These are phyloP conservation scores for Russula virescens DNA, from an alignment of 768 basidiomycete genomes.

Conservation along the genomic window DNA sequence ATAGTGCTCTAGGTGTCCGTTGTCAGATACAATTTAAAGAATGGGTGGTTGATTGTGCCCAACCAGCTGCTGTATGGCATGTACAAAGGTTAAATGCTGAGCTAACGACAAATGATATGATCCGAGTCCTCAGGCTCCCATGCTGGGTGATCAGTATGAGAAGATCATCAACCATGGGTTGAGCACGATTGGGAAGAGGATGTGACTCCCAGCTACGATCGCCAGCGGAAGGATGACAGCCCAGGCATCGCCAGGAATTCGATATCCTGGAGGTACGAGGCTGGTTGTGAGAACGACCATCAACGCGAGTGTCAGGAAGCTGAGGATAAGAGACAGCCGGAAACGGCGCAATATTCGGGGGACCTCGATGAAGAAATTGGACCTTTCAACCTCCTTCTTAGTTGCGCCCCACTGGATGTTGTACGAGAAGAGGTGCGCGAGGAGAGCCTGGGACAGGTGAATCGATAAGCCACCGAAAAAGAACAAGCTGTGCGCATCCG, in stretches of 20 bases:
- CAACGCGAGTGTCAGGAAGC: conserved; percentile 42
- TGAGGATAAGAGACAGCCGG: conserved; percentile 56
- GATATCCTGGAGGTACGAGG: conserved; percentile 58
- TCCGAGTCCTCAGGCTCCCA: too few relatives aligned
- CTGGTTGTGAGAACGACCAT: conserved; percentile 50
- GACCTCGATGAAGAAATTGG: conserved; percentile 88
- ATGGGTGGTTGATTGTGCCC: neutral
- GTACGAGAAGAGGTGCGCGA: conserved; percentile 53
- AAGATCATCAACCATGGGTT: conserved; percentile 91
- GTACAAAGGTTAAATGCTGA: too few relatives aligned
- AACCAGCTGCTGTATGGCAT: too few relatives aligned
- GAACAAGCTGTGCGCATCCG: conserved; percentile 36
- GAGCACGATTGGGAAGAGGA: conserved; percentile 79
- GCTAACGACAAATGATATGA: too few relatives aligned
- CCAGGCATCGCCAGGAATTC: conserved; percentile 56
- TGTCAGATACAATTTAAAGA: neutral
- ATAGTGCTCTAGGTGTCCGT: neutral
- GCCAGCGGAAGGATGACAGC: conserved; percentile 71
- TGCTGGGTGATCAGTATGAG: conserved; percentile 38
- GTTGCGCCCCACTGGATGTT: conserved; percentile 56
- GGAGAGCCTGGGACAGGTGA: conserved; percentile 47
- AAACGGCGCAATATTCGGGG: conserved; percentile 80
- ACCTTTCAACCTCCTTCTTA: conserved; percentile 78
- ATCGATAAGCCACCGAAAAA: conserved; percentile 53
- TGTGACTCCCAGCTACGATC: conserved; percentile 58